Conservation (phyloP, 2,329 filamentous ascomycete species). For the Rhytidhysteron rufulum region DNA sequence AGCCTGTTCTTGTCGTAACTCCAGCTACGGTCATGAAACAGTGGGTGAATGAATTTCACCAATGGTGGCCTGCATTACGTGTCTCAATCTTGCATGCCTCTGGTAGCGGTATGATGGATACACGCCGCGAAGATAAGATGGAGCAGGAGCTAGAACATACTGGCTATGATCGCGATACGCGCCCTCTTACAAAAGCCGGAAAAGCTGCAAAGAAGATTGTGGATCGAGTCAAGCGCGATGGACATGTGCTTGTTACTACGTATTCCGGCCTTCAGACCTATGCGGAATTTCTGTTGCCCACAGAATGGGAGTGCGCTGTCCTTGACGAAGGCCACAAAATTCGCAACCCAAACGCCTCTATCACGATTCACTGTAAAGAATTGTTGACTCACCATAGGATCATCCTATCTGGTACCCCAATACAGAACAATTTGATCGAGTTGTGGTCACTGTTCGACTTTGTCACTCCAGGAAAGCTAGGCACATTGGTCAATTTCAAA, state of each 20-base stretch:
- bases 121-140: slow-evolving; percentile 56
- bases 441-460: slow-evolving; percentile 98
- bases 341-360: slow-evolving; percentile 89
- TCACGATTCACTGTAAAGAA: slow-evolving; percentile 94
- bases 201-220: slow-evolving; percentile 77
- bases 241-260: slow-evolving; percentile 91
- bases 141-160: slow-evolving; percentile 61
- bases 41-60: slow-evolving; percentile 98
- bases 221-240: slow-evolving; percentile 73
- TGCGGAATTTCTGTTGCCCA: slow-evolving; percentile 71
- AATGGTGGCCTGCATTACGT: slow-evolving; percentile 98
- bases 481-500: slow-evolving; percentile 85
- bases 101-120: slow-evolving; percentile 91
- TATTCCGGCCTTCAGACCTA: slow-evolving; percentile 96
- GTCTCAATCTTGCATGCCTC: slow-evolving; percentile 95
- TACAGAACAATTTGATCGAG: slow-evolving; percentile 95
- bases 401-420: slow-evolving; percentile 92
- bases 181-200: slow-evolving; percentile 51
- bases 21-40: slow-evolving; percentile 93
- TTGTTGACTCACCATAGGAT: slow-evolving; percentile 83
- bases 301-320: slow-evolving; percentile 90
- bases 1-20: slow-evolving; percentile 86
- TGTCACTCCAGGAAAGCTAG: slow-evolving; percentile 91
- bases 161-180: slow-evolving; percentile 28
- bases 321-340: slow-evolving; percentile 98